Percentiles rank a stretch among this genome's conserved stretches.
Conservation (phyloP, 2,329 filamentous ascomycete species). For the Botryosphaeria agaves region DNA sequence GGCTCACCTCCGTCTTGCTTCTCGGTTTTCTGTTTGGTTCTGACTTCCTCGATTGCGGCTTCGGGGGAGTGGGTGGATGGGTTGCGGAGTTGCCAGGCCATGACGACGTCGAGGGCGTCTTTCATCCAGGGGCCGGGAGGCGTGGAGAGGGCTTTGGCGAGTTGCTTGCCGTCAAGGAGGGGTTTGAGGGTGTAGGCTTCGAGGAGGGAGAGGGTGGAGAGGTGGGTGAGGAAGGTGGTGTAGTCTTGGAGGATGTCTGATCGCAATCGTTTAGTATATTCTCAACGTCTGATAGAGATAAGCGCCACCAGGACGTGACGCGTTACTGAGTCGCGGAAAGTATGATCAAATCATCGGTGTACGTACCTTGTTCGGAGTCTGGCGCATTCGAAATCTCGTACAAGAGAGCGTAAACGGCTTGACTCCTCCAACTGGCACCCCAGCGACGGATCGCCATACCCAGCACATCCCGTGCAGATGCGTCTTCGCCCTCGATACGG, state of each 20-base stretch:
- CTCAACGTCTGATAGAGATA: too few relatives aligned
- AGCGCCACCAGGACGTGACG: slow-evolving; percentile 3
- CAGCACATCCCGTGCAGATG: slow-evolving; percentile 39
- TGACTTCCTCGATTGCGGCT: slow-evolving; percentile 27
- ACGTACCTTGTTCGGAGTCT: not conserved
- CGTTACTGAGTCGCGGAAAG: not conserved
- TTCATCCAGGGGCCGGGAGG: slow-evolving; percentile 75
- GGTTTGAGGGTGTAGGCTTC: slow-evolving; percentile 31
- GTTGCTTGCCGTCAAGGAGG: slow-evolving; percentile 53
- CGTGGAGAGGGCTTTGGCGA: slow-evolving; percentile 47
- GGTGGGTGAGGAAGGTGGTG: slow-evolving; percentile 32
- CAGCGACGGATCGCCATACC: slow-evolving; percentile 61
- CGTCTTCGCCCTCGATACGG: slow-evolving; percentile 22
- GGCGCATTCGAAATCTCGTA: slow-evolving; percentile 35
- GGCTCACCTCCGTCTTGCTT: slow-evolving; percentile 29
- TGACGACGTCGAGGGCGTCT: slow-evolving; percentile 57
- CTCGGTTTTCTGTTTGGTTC: slow-evolving; percentile 8
- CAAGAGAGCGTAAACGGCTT: slow-evolving; percentile 50
- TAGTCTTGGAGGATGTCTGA: slow-evolving; percentile 33
- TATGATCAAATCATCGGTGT: not conserved
- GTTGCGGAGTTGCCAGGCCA: slow-evolving; percentile 79
- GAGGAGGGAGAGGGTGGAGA: slow-evolving; percentile 32
- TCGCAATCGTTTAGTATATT: not conserved
- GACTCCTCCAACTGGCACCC: slow-evolving; percentile 56
- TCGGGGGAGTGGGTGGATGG: slow-evolving; percentile 43